Base-by-base conservation (phyloP, 768 basidiomycete species). In the Rhodotorula graminis region DNA sequence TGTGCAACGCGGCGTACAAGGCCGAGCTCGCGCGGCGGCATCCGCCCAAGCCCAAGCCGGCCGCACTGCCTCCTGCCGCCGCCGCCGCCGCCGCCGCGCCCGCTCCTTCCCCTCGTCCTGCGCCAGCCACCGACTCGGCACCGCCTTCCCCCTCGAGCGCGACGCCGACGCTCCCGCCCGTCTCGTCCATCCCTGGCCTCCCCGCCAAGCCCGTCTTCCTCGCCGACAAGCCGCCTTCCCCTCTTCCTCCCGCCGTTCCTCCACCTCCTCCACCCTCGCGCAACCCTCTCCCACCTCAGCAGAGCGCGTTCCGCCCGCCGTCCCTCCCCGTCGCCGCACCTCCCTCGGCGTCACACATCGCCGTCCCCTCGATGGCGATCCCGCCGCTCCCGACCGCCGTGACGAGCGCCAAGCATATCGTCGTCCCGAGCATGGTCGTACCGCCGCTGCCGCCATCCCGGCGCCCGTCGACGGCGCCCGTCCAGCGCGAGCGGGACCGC, bases 1-100 rank as follows among this genome's bases (percentile, higher is more conserved):
- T 85, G 74, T 79, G 89, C 73, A 86, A 85, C 68, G 87, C 87
- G 15, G 87, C 90, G 31, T 81, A 89, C 80, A 86, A 85, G 76
- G 89, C 88, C 6, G 81, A 82, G 72, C 74, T 82, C 77, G 76
- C 69, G 44, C 80, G 81, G 18, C 59, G 61, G 27, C 66, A 70
- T 25, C 77, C 69, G 31, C 53, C 67, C 21, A 50, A 56, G 47
- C 58, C 49, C 25, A 69, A 67, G 50, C 44, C 55, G 3, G 29
- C 37, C 19, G 47, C 61, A 6, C 50, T 44, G 29, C 31, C 73
- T 27, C 42, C 47, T 65, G 25, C 31, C 63, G 23, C 69, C 52
- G 19, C 23, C 50, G 33, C 12, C n/a, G 53, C 15, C 56, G 7
- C 44, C 14, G 44, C 44, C 18, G 14, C 3, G 42, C 8, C 42